Percentiles rank a stretch among this genome's conserved stretches.
Conservation (phyloP, 495 filamentous ascomycete species). For the Hypoxylon fuscum region DNA sequence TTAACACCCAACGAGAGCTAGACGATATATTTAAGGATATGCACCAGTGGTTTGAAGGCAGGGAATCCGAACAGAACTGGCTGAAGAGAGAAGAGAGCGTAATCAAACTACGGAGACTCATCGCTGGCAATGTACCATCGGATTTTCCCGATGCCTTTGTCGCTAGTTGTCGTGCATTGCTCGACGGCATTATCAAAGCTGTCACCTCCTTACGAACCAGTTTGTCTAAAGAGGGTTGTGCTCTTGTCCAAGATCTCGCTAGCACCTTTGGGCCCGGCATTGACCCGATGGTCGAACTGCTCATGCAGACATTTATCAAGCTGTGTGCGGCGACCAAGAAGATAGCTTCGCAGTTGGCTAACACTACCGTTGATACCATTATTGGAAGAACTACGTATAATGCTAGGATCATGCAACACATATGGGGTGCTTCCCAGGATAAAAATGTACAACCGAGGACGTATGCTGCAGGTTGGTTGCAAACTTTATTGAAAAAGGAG, state of each 20-base stretch:
- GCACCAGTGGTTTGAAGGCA: slow-evolving; percentile 83
- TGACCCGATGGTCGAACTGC: slow-evolving; percentile 88
- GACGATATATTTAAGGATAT: slow-evolving; percentile 86
- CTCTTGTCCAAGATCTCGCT: slow-evolving; percentile 86
- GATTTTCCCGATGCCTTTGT: slow-evolving; percentile 77
- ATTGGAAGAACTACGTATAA: slow-evolving; percentile 81
- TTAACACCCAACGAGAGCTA: slow-evolving; percentile 81
- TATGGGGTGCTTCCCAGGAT: slow-evolving; percentile 81
- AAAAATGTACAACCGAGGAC: slow-evolving; percentile 88
- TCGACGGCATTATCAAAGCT: slow-evolving; percentile 92
- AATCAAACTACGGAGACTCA: slow-evolving; percentile 76
- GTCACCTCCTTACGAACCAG: slow-evolving; percentile 89
- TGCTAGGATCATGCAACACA: slow-evolving; percentile 80
- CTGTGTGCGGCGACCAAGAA: slow-evolving; percentile 89
- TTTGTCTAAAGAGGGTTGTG: slow-evolving; percentile 83
- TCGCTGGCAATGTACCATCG: slow-evolving; percentile 82
- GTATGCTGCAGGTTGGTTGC: slow-evolving; percentile 84
- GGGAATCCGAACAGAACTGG: slow-evolving; percentile 93
- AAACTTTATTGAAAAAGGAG: slow-evolving; percentile 80
- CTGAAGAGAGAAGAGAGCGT: slow-evolving; percentile 80
- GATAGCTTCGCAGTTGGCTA: slow-evolving; percentile 82
- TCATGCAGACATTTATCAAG: slow-evolving; percentile 90
- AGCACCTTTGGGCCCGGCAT: slow-evolving; percentile 76
- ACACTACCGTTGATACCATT: slow-evolving; percentile 76
- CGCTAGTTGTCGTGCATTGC: slow-evolving; percentile 70